phyloP scores from a whole-genome alignment of 2,329 filamentous ascomycete genomes.

The Eurotiales sp. region DNA sequence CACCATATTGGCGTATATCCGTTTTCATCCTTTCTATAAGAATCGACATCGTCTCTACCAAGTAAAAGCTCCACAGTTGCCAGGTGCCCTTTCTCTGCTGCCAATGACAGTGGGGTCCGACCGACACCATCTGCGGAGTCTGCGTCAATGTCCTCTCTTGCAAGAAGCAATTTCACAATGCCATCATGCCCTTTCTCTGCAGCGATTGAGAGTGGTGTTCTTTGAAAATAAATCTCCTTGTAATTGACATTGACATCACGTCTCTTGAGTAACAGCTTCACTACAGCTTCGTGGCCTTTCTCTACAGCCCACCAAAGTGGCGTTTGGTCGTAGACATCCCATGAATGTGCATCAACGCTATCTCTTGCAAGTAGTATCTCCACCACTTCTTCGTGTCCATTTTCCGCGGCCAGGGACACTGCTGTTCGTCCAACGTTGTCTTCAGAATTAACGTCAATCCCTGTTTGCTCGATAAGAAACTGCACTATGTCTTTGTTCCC shows the following conservation, averaged over 20 bases:
- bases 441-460: constrained; percentile 14
- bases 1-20: not conserved
- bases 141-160: constrained; percentile 12
- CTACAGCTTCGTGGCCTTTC: not conserved
- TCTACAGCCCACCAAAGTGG: not conserved
- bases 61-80: constrained; percentile 1
- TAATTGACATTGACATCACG: not conserved
- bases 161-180: constrained; percentile 19
- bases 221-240: not conserved
- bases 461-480: constrained; percentile 18
- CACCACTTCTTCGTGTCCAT: not conserved
- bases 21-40: not conserved
- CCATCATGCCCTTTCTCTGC: constrained; percentile 3
- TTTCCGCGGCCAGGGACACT: constrained; percentile 19
- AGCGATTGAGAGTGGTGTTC: not conserved
- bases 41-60: constrained; percentile 2
- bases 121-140: constrained; percentile 13
- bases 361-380: not conserved
- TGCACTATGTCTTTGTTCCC: constrained; percentile 18
- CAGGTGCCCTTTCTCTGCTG: constrained; percentile 14
- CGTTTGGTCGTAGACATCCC: not conserved
- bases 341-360: not conserved
- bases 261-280: not conserved
- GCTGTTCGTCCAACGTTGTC: constrained; percentile 18
- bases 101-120: constrained; percentile 12